Conservation (phyloP, 768 basidiomycete genomes). For the Polyporus arcularius region DNA sequence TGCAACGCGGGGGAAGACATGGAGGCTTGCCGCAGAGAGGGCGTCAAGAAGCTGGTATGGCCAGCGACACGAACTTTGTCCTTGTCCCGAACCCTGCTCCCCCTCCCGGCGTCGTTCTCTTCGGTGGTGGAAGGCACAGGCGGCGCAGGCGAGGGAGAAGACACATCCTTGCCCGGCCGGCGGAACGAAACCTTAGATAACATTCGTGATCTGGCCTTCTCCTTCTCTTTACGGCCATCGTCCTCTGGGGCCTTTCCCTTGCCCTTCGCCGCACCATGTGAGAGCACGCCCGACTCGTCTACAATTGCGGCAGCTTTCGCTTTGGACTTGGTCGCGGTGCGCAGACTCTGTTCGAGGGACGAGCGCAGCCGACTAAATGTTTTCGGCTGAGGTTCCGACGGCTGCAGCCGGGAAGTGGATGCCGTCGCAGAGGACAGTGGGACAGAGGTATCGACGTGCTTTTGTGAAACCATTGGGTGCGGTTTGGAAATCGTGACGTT, state of each 20-base stretch:
- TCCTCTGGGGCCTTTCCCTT: constrained; percentile 43
- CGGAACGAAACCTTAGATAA: constrained; percentile 57
- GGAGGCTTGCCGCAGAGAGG: constrained; percentile 68
- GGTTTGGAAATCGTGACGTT: constrained; percentile 42
- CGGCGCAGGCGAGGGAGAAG: constrained; percentile 40
- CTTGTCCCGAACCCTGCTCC: constrained; percentile 31
- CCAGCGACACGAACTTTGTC: constrained; percentile 51
- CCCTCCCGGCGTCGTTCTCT: constrained; percentile 26
- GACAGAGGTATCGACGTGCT: constrained; percentile 20
- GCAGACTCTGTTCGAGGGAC: constrained; percentile 66
- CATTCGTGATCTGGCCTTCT: constrained; percentile 48
- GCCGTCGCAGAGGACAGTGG: constrained; percentile 30
- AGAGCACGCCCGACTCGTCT: constrained; percentile 49
- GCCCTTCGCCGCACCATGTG: constrained; percentile 37
- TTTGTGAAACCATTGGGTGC: constrained; percentile 46
- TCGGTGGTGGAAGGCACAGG: constrained; percentile 33
- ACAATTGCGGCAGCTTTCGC: constrained; percentile 20
- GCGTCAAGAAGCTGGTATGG: constrained; percentile 59
- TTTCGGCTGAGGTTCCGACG: constrained; percentile 45
- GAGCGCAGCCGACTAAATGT: constrained; percentile 67
- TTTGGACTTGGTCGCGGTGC: constrained; percentile 59
- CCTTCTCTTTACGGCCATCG: constrained; percentile 39
- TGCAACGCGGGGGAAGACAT: constrained; percentile 76
- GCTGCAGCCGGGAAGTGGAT: constrained; percentile 32
- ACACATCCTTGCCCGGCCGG: constrained; percentile 35